Evolutionary conservation across 768 basidiomycete species (phyloP), one percentile per base, ranked within the genome.

Genomic region (Xerocomellus dryophilus): DNA sequence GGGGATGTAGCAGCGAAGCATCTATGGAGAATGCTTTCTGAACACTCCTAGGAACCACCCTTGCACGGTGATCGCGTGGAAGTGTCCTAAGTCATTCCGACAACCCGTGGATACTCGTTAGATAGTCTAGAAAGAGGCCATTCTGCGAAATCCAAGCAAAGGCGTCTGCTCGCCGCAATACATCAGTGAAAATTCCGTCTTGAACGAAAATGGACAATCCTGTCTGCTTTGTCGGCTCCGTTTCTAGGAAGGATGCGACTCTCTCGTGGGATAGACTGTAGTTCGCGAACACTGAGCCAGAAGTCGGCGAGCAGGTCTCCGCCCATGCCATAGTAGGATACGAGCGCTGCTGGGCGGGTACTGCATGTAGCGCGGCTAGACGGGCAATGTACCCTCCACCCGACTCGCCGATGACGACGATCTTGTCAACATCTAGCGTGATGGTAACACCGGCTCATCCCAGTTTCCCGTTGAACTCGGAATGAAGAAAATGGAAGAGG

Each of bases 251-350:
- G 17, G 3, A 7, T 6, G 31, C 21, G 31, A 23, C 49, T 50
- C 49, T 50, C 49, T 42, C 40, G 39, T n/a, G 39, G 49, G 2
- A 42, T 50, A 5, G 40, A 32, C 25, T 42, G 49, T n/a, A 40
- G 29, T 25, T 42, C 40, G 17, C 21, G 49, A 50, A 21, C 40
- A 23, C 7, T 31, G 25, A 50, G 20, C 49, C 49, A 50, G 23
- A 50, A 50, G 32, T 50, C 49, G 31, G 49, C 42, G 23, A 50
- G 40, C 40, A 50, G 31, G 21, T 50, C 40, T n/a, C 49, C 49
- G 10, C 49, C 49, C 49, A 50, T 50, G 29, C 49, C 49, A 35
- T 50, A 50, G 40, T 41, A 41, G 12, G 49, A 50, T n/a, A 50
- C 27, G 31, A 50, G 49, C 11, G 17, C 49, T n/a, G 31, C 49